These are phyloP conservation scores for Scheffersomyces stipitis DNA, from an alignment of 805 yeast genomes.

Conservation along the genomic window DNA sequence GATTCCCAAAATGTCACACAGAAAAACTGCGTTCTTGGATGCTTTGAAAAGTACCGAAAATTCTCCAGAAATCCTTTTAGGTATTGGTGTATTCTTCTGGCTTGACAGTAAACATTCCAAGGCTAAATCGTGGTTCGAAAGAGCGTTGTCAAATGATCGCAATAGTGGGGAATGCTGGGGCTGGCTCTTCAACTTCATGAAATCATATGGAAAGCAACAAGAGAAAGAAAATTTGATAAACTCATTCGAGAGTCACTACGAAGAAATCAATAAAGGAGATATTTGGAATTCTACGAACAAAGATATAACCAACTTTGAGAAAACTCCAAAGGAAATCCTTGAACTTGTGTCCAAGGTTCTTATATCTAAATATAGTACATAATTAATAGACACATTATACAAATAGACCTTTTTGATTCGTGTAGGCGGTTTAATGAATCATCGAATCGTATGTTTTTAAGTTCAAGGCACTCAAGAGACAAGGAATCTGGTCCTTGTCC, in stretches of 20 bases:
- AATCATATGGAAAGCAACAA: conserved; percentile 35
- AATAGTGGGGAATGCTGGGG: conserved; percentile 79
- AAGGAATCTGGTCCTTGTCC: conserved; percentile 69
- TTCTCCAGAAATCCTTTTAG: conserved; percentile 54
- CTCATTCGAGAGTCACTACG: conserved; percentile 30
- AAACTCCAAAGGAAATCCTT: conserved; percentile 40
- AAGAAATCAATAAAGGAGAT: conserved; percentile 58
- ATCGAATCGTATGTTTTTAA: conserved; percentile 66
- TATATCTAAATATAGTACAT: conserved; percentile 3
- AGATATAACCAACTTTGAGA: conserved; percentile 45
- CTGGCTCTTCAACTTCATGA: conserved; percentile 52
- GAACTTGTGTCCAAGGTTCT: conserved; percentile 23
- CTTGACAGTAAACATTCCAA: conserved; percentile 59
- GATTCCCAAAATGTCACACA: conserved; percentile 47
- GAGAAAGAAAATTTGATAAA: conserved; percentile 37
- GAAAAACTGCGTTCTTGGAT: conserved; percentile 60
- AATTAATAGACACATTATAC: conserved; percentile 1
- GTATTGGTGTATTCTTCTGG: conserved; percentile 71
- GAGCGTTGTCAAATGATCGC: conserved; percentile 56
- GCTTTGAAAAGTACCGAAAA: conserved; percentile 70
- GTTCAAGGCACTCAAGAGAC: conserved; percentile 74
- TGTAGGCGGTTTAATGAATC: no score
- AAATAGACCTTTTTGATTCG: conserved; percentile 1
- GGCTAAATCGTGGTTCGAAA: conserved; percentile 72
- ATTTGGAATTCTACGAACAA: conserved; percentile 58